phyloP scores from a whole-genome alignment of 257 asterid genomes.

The Mentha longifolia region DNA sequence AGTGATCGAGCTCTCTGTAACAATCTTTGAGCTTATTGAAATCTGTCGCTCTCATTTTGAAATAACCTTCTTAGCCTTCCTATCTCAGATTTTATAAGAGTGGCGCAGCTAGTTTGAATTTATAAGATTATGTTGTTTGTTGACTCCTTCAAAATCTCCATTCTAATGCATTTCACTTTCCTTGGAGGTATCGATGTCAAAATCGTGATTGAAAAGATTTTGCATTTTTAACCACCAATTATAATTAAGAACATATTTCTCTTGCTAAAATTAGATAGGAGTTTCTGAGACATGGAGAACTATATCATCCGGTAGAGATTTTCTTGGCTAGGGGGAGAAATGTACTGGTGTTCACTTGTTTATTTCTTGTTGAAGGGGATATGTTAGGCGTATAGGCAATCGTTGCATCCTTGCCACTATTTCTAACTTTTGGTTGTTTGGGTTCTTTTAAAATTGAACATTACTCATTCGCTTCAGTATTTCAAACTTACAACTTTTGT shows the following conservation, averaged over 20 bases:
- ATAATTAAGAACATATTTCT: constrained; percentile 8
- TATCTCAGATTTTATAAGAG: neutral
- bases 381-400: neutral
- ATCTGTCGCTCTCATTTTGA: neutral
- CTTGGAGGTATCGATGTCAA: neutral
- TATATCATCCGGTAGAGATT: neutral
- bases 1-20: neutral
- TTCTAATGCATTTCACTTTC: neutral
- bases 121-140: neutral
- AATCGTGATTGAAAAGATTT: constrained; percentile 13
- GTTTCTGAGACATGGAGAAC: neutral
- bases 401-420: constrained; percentile 4
- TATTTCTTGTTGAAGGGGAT: neutral
- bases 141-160: constrained; percentile 9
- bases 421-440: constrained; percentile 8
- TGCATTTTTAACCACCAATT: neutral
- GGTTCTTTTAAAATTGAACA: neutral
- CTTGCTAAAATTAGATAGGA: constrained; percentile 17
- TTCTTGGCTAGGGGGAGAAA: neutral
- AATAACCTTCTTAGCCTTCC: neutral
- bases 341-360: neutral
- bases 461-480: neutral
- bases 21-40: neutral
- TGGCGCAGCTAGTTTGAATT: neutral
- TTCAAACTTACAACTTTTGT: neutral